These are phyloP conservation scores for Protea cynaroides DNA, from an alignment of 164 flowering plant genomes.

Conservation along the genomic window DNA sequence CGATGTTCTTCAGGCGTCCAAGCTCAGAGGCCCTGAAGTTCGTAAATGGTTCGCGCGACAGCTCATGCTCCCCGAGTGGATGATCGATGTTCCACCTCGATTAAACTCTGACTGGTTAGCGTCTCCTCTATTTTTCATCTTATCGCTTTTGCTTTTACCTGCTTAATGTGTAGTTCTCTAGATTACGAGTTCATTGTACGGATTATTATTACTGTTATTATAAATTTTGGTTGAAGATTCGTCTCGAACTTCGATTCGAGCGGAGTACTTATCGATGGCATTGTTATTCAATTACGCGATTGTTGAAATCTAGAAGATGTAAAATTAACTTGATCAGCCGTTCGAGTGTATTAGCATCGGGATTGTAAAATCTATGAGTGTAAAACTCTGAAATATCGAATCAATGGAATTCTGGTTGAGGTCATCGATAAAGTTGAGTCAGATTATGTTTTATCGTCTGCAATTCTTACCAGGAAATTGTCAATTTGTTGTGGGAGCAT, in stretches of 20 bases:
- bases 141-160: background rate
- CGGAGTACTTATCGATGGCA: no score
- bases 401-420: no score
- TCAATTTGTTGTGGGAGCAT: no score
- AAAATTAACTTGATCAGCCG: no score
- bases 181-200: background rate
- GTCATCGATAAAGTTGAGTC: no score
- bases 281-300: background rate
- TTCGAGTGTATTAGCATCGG: background rate
- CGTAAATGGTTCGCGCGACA: slow-evolving; percentile 86
- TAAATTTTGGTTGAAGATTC: no score
- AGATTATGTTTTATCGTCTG: no score
- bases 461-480: no score
- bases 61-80: slow-evolving; percentile 98
- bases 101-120: slow-evolving; percentile 62
- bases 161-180: background rate
- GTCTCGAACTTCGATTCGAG: background rate
- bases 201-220: no score
- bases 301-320: background rate
- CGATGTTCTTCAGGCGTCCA: slow-evolving; percentile 62
- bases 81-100: slow-evolving; percentile 88
- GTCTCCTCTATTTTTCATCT: background rate
- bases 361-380: background rate
- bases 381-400: no score
- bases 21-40: slow-evolving; percentile 66